phyloP scores from a whole-genome alignment of 2,329 filamentous ascomycete genomes.

The Pseudofabraea citricarpa region DNA sequence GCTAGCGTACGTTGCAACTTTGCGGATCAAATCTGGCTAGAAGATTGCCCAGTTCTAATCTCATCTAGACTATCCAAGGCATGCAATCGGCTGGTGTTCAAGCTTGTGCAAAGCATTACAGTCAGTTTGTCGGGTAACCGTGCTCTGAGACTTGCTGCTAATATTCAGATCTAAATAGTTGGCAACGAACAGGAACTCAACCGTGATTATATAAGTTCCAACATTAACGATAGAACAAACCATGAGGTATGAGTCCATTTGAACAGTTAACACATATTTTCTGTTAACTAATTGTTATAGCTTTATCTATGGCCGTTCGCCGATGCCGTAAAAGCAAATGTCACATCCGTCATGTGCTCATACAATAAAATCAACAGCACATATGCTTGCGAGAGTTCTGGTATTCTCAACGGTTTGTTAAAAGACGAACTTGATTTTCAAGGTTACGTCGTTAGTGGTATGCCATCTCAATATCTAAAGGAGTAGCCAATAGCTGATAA shows the following conservation, averaged over 20 bases:
- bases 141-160: not conserved
- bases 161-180: conserved; percentile 33
- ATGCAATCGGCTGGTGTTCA: conserved; percentile 48
- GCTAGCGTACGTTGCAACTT: conserved; percentile 32
- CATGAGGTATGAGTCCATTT: conserved; percentile 67
- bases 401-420: conserved; percentile 55
- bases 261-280: conserved; percentile 31
- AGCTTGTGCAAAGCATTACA: conserved; percentile 54
- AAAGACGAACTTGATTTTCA: conserved; percentile 75
- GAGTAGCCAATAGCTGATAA: conserved; percentile 8
- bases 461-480: conserved; percentile 21
- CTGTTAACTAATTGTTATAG: conserved; percentile 5
- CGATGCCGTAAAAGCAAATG: conserved; percentile 61
- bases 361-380: conserved; percentile 69
- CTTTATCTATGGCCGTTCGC: conserved; percentile 49
- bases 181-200: conserved; percentile 66
- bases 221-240: conserved; percentile 59
- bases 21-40: not conserved
- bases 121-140: conserved; percentile 31
- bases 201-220: conserved; percentile 48
- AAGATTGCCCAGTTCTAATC: not conserved
- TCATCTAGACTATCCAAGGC: conserved; percentile 50
- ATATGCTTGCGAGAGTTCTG: conserved; percentile 62
- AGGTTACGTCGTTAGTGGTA: conserved; percentile 54
- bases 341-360: conserved; percentile 65